Evolutionary conservation across 768 basidiomycete genomes (phyloP), one percentile per base, ranked within the genome.

Genomic region (Trametes villosa): DNA sequence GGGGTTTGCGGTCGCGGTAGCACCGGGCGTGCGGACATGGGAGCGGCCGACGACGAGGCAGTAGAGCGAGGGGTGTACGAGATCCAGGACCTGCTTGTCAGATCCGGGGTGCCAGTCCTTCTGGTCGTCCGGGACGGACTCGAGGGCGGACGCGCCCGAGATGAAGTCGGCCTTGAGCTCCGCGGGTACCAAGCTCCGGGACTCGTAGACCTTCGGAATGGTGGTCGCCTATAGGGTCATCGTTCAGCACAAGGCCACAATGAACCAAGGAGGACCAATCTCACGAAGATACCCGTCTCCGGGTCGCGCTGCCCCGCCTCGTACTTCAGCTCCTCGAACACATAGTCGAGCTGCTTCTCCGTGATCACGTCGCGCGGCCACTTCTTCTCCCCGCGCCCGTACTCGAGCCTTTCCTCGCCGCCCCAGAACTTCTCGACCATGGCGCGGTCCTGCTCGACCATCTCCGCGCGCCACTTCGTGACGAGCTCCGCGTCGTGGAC

Each of bases 41-140:
- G 57, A 59, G 1, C 53, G 12, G 20, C 54, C 60, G 49, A 62
- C 52, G 33, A 26, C 26, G 1, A 81, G 60, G 30, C 74, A 75
- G 62, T 74, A 82, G 0, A 81, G 70, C 1, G 79, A 77, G 30
- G 81, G 81, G 54, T 83, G 77, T 0, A 81, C 77, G 30, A 82
- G 71, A 56, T 82, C 79, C 33, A 79, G 74, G 0, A 82, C 80
- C 48, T 75, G 76, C 3, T 71, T 67, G 62, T 80, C 69, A 0
- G 79, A 77, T 1, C 74, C 71, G 2, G 81, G 81, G 62, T 82
- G 81, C 81, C 81, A 82, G 65, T 82, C 81, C 36, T 74, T 77
- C 51, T 71, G 24, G 0, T 67, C 67, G 7, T 74, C 76, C 0
- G 77, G 74, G 9, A 78, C 70, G 36, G 69, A 60, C 62, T 83